A percentile compares a stretch with the other conserved stretches of the same genome.
Evolutionary conservation across 352 stramenopile species (phyloP).

Genomic region (Plasmopara halstedii): DNA sequence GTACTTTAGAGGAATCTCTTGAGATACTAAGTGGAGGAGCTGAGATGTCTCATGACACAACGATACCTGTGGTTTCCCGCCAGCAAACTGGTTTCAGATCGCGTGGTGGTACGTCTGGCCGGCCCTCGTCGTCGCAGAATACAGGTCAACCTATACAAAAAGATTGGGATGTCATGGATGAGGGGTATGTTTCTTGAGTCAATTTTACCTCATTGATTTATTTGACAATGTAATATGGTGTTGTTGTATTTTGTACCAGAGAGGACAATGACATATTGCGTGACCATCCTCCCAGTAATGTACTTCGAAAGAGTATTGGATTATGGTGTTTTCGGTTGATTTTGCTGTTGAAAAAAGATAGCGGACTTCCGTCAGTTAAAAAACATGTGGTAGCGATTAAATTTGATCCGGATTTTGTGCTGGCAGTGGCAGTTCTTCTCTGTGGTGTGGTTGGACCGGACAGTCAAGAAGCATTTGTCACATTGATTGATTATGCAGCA

Average conservation of each 20-base stretch:
- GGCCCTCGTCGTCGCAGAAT: constrained; percentile 1
- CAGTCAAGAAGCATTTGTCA: constrained; percentile 48
- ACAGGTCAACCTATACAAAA: constrained; percentile 9
- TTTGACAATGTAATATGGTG: constrained; percentile 2
- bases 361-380: constrained; percentile 46
- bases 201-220: neutral
- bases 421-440: constrained; percentile 49
- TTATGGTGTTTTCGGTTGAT: constrained; percentile 72
- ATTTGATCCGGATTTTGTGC: constrained; percentile 60
- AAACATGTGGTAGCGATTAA: constrained; percentile 32
- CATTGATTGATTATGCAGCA: constrained; percentile 42
- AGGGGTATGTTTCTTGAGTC: constrained; percentile 16
- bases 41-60: neutral
- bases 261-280: constrained; percentile 20
- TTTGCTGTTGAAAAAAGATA: constrained; percentile 73
- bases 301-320: constrained; percentile 31
- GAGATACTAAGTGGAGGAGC: constrained; percentile 9
- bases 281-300: constrained; percentile 17
- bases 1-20: constrained; percentile 28
- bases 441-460: constrained; percentile 48
- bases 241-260: constrained; percentile 8
- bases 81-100: constrained; percentile 16
- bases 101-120: constrained; percentile 7
- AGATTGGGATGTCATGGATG: constrained; percentile 36
- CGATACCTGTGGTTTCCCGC: neutral